Evolutionary conservation across 257 asterid genomes (phyloP).

Genomic region (Solanum medicagineum): DNA sequence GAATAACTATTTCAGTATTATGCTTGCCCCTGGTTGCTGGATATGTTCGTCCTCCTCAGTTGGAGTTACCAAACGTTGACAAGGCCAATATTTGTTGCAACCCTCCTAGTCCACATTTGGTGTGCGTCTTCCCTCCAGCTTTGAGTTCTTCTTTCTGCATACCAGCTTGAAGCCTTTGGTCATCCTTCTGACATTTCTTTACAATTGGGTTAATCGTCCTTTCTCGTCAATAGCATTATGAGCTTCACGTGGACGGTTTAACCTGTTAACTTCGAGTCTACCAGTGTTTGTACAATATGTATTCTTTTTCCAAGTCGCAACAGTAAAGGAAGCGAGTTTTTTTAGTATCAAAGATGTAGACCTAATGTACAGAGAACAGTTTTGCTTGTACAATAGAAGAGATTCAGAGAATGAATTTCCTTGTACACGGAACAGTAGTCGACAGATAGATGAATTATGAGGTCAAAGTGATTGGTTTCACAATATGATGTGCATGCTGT

Average conservation of each 20-base stretch:
- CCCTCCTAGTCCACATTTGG: constrained; percentile 92
- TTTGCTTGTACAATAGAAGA: constrained; percentile 4
- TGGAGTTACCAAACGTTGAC: constrained; percentile 61
- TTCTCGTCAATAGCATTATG: not conserved
- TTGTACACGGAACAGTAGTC: not conserved
- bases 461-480: not conserved
- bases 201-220: not conserved
- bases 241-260: not conserved
- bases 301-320: not conserved
- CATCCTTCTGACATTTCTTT: not conserved
- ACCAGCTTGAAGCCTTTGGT: constrained; percentile 30
- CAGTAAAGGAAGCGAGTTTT: not conserved
- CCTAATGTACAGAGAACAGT: not conserved
- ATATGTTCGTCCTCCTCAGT: constrained; percentile 86
- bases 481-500: not conserved
- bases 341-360: not conserved
- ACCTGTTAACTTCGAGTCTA: not conserved
- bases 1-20: constrained; percentile 60
- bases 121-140: constrained; percentile 79
- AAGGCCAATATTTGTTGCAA: constrained; percentile 76
- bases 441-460: not conserved
- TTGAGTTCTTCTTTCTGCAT: constrained; percentile 91
- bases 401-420: not conserved
- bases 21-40: constrained; percentile 95
- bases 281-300: not conserved